These are phyloP conservation scores for Macrophomina pseudophaseolina DNA, from an alignment of 2,329 filamentous ascomycete species.

Conservation along the genomic window DNA sequence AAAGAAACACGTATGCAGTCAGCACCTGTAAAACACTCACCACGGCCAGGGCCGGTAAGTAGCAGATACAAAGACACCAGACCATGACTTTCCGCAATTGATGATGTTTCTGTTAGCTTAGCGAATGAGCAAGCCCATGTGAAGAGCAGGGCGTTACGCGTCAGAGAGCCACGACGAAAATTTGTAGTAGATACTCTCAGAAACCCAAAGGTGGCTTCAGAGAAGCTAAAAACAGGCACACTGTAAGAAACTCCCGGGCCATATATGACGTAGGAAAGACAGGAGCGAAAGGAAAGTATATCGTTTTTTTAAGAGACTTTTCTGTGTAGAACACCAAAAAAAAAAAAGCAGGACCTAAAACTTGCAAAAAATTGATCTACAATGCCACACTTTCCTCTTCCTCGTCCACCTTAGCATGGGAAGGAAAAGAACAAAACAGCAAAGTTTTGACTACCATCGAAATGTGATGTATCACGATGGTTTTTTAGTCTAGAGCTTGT, in stretches of 20 bases:
- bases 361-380: slow-evolving; percentile 1
- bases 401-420: slow-evolving; percentile 1
- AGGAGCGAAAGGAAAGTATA: neutral
- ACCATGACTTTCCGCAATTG: too few species aligned
- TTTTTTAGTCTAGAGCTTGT: slow-evolving; percentile 16
- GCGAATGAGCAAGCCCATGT: too few species aligned
- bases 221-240: neutral
- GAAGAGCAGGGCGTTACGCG: neutral
- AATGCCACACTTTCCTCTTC: neutral
- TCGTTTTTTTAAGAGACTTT: slow-evolving; percentile 1
- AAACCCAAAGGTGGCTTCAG: neutral
- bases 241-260: too few species aligned
- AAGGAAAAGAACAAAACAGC: neutral
- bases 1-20: too few species aligned
- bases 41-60: too few species aligned
- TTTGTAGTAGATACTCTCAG: too few species aligned
- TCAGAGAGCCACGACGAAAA: too few species aligned
- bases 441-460: neutral
- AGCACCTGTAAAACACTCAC: too few species aligned
- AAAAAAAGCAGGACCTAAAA: neutral
- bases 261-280: neutral
- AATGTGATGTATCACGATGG: neutral
- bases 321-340: neutral
- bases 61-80: too few species aligned
- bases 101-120: too few species aligned